Base-by-base conservation (phyloP, 2,329 filamentous ascomycete genomes). In the Phyllosticta ampelicida region DNA sequence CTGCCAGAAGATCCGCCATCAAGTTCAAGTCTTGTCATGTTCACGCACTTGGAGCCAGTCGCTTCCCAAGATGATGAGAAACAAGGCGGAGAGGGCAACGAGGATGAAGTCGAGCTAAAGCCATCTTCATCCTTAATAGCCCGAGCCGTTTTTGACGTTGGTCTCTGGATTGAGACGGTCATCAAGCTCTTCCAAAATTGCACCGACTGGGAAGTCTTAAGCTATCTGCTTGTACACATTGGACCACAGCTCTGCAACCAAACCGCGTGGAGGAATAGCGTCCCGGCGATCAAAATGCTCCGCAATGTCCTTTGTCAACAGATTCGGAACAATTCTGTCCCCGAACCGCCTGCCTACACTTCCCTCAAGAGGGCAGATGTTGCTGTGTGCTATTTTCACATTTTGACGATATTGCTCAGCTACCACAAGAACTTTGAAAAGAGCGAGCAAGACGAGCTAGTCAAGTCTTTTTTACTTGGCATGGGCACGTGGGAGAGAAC, bases 231-330 rank as follows among this genome's bases (percentile, higher is more conserved):
- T 28, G 87, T 90, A 5, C 89, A 96, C 70, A 76, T 96, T 9
- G 88, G 90, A 1, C 86, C 89, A 26, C 92, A 97, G 66, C 78
- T 99, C 20, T 88, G 86, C 70, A 99, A 99, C 65, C 90, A 94
- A 67, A 86, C 89, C 11, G 78, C 97, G 13, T 96, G 96, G 69
- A 80, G 79, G 61, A 84, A 81, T 56, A 84, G 89, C 5, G 83
- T 89, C 44, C 78, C 83, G 2, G 85, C 95, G 60, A 81, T 99
- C 58, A 85, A 86, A 64, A 81, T 86, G 61, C 75, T 97, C 13
- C 83, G 92, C 61, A 84, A 80, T 60, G 77, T 89, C 9, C 71
- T 96, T 3, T 96, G 90, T 68, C 88, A 95, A 60, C 87, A 95
- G 68, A 83, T 97, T 60, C 86, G 87, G 63, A 82, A 81, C 51